Evolutionary conservation across 225 moss, liverwort and hornwort species (phyloP).

Genomic region (Takakia lepidozioides): DNA sequence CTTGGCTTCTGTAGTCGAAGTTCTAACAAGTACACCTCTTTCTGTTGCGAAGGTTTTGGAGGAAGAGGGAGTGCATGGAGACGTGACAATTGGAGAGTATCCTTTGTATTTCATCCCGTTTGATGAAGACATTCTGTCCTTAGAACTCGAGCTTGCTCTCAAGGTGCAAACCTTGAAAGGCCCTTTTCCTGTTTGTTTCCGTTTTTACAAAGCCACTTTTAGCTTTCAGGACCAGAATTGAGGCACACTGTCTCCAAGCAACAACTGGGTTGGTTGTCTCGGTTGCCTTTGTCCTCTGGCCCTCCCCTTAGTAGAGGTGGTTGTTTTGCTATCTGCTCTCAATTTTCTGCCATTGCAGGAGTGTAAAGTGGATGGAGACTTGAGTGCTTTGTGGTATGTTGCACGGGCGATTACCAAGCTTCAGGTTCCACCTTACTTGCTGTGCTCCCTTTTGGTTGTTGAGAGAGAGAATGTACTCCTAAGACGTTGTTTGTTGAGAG

Average conservation of each 20-base stretch:
- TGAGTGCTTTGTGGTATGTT: constrained; percentile 85
- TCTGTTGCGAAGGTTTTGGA: constrained; percentile 95
- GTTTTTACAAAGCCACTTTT: too few relatives aligned
- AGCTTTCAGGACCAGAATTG: too few relatives aligned
- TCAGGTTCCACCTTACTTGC: constrained; percentile 40
- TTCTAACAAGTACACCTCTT: too few relatives aligned
- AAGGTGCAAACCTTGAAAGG: constrained; percentile 37
- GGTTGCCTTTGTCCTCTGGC: too few relatives aligned
- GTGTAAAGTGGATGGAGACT: constrained; percentile 88
- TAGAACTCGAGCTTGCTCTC: constrained; percentile 79
- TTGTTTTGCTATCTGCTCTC: constrained; percentile 18
- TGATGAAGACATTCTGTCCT: constrained; percentile 90
- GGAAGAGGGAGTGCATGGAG: constrained; percentile 64
- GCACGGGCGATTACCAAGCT: constrained; percentile 72
- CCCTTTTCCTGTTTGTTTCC: not conserved
- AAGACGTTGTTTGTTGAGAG: too few relatives aligned
- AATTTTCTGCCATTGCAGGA: constrained; percentile 31
- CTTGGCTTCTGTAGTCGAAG: too few relatives aligned
- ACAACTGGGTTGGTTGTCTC: too few relatives aligned
- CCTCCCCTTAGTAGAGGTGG: too few relatives aligned
- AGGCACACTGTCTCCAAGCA: too few relatives aligned
- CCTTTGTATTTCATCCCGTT: constrained; percentile 94
- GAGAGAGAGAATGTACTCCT: too few relatives aligned
- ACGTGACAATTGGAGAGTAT: constrained; percentile 67
- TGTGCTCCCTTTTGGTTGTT: not conserved